Percentiles rank a stretch among this genome's conserved stretches.
phyloP scores from a whole-genome alignment of 2,329 filamentous ascomycete species.

The Fusarium xylarioides region DNA sequence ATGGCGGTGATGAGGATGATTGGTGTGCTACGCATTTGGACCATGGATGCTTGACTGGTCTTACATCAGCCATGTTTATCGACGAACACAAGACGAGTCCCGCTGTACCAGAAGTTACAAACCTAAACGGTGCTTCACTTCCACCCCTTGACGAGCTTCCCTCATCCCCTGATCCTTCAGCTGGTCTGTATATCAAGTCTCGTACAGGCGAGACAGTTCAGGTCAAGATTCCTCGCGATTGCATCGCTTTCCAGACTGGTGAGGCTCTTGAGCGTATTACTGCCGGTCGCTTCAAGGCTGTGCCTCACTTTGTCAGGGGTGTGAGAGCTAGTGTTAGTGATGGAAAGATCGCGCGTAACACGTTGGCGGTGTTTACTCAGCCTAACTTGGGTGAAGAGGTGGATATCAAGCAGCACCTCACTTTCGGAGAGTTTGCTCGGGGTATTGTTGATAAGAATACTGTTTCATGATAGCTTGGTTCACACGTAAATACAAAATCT shows the following conservation, averaged over 20 bases:
- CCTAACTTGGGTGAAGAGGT: conserved; percentile 87
- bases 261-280: conserved; percentile 93
- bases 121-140: conserved; percentile 44
- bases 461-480: conserved; percentile 48
- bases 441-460: conserved; percentile 69
- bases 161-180: conserved; percentile 80
- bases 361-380: conserved; percentile 95
- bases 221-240: conserved; percentile 89
- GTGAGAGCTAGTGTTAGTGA: conserved; percentile 64
- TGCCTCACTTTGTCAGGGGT: conserved; percentile 93
- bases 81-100: conserved; percentile 69
- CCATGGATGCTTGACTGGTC: conserved; percentile 90
- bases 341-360: conserved; percentile 78
- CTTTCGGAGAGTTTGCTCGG: conserved; percentile 79
- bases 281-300: conserved; percentile 87
- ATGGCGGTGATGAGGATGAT: conserved; percentile 73
- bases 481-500: background rate
- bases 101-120: conserved; percentile 43
- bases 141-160: conserved; percentile 74
- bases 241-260: conserved; percentile 95
- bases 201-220: conserved; percentile 85
- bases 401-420: conserved; percentile 71
- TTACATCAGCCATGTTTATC: conserved; percentile 96
- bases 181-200: conserved; percentile 94
- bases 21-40: conserved; percentile 95